These are phyloP conservation scores for Curvularia verruculosa DNA, from an alignment of 2,329 filamentous ascomycete species.

Conservation along the genomic window DNA sequence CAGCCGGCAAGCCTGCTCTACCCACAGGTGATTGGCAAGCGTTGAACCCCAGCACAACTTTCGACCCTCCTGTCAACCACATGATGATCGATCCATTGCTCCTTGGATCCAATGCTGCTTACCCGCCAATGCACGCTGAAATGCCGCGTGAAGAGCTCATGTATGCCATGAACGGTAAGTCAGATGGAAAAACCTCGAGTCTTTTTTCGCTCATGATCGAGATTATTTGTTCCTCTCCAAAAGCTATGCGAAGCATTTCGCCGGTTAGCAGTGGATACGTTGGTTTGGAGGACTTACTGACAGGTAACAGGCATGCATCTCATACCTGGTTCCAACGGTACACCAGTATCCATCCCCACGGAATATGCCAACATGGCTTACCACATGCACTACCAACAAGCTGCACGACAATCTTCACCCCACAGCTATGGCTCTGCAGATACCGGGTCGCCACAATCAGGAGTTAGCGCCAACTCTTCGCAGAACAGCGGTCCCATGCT, in stretches of 20 bases:
- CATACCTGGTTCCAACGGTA: constrained; percentile 34
- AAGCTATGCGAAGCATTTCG: constrained; percentile 1
- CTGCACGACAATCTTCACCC: constrained; percentile 42
- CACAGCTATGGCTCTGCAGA: constrained; percentile 46
- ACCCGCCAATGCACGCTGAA: constrained; percentile 40
- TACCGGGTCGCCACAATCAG: constrained; percentile 46
- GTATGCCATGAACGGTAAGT: constrained; percentile 42
- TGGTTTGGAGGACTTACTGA: constrained; percentile 9
- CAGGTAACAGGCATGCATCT: constrained; percentile 36
- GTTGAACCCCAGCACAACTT: constrained; percentile 35
- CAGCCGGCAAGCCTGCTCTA: constrained; percentile 30
- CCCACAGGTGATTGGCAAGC: constrained; percentile 41
- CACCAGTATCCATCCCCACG: constrained; percentile 37
- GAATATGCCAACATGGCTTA: constrained; percentile 43
- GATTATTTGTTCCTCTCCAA: background rate
- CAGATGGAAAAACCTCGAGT: background rate
- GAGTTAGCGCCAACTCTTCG: constrained; percentile 42
- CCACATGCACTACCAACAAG: constrained; percentile 38
- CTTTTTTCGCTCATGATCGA: background rate
- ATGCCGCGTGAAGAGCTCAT: constrained; percentile 45
- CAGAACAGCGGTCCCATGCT: constrained; percentile 32
- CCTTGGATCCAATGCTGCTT: constrained; percentile 38
- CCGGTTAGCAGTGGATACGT: background rate
- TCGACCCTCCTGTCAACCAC: constrained; percentile 41
- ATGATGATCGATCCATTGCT: constrained; percentile 48